phyloP scores from a whole-genome alignment of 1,284 basidiomycete species.

The Erythrobasidium hasegawianum region DNA sequence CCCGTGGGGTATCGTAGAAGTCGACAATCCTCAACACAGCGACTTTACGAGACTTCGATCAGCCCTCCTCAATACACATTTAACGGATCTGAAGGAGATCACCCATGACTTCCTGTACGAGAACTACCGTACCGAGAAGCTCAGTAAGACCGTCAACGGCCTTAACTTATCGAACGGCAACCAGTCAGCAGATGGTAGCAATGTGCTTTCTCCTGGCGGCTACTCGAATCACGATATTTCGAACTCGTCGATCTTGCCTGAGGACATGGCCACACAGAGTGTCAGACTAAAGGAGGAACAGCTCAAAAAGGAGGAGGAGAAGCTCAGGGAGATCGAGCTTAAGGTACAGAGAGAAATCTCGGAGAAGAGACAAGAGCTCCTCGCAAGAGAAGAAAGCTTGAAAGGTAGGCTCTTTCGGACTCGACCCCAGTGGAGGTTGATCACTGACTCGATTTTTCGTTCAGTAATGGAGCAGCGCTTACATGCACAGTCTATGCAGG shows the following conservation, averaged over 20 bases:
- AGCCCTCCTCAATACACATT: constrained; percentile 86
- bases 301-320: constrained; percentile 93
- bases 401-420: constrained; percentile 53
- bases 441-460: background rate
- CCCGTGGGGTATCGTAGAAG: constrained; percentile 97
- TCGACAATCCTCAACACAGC: constrained; percentile 97
- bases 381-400: constrained; percentile 52
- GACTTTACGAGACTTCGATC: constrained; percentile 90
- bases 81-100: constrained; percentile 63
- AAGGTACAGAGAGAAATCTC: constrained; percentile 98
- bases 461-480: constrained; percentile 28
- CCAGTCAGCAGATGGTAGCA: constrained; percentile 14
- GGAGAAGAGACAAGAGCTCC: constrained; percentile 93
- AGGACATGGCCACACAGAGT: constrained; percentile 93
- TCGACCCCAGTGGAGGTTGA: background rate
- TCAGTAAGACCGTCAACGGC: constrained; percentile 85
- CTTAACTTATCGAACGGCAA: constrained; percentile 51
- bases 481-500: constrained; percentile 23
- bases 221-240: constrained; percentile 21
- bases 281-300: constrained; percentile 98
- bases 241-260: constrained; percentile 65
- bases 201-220: constrained; percentile 10
- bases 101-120: constrained; percentile 79
- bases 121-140: constrained; percentile 81
- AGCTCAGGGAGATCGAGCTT: constrained; percentile 96